Evolutionary conservation across 345 rosid genomes (phyloP).

Genomic region (Cardamine resedifolia): DNA sequence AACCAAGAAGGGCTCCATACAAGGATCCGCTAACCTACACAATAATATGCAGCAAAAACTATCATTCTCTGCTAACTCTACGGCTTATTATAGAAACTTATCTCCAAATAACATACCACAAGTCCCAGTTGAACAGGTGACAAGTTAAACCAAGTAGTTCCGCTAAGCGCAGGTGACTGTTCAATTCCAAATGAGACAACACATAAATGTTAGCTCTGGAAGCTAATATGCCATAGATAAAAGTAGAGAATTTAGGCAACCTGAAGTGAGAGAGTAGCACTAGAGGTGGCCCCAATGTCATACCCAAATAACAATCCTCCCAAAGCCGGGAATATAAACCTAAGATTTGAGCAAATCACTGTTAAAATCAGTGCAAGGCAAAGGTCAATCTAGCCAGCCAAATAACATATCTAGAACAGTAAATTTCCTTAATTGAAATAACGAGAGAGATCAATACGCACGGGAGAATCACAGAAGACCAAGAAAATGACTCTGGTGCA

Average conservation of each 20-base stretch:
- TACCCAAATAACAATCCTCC: constrained; percentile 92
- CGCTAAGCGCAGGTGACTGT: constrained; percentile 83
- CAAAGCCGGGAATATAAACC: constrained; percentile 90
- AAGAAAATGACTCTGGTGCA: constrained; percentile 65
- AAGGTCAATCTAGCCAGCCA: not conserved
- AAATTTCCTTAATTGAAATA: not conserved
- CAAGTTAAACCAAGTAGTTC: constrained; percentile 85
- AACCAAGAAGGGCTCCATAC: constrained; percentile 94
- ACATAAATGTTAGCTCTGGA: not conserved
- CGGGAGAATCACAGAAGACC: constrained; percentile 91
- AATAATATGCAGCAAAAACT: constrained; percentile 10
- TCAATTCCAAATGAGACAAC: constrained; percentile 28
- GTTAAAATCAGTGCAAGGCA: constrained; percentile 3
- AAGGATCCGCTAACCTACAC: constrained; percentile 94
- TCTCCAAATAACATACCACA: constrained; percentile 60
- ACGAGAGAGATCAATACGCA: constrained; percentile 40
- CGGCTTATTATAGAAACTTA: not conserved
- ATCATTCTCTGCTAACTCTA: constrained; percentile 13
- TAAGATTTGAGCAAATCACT: constrained; percentile 35
- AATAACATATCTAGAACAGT: constrained; percentile 1
- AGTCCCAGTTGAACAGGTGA: constrained; percentile 91
- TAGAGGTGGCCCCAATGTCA: constrained; percentile 97
- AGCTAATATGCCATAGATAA: not conserved
- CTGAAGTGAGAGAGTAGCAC: constrained; percentile 90
- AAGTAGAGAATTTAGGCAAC: constrained; percentile 25